phyloP scores from a whole-genome alignment of 768 basidiomycete genomes.

The Serendipita vermifera region DNA sequence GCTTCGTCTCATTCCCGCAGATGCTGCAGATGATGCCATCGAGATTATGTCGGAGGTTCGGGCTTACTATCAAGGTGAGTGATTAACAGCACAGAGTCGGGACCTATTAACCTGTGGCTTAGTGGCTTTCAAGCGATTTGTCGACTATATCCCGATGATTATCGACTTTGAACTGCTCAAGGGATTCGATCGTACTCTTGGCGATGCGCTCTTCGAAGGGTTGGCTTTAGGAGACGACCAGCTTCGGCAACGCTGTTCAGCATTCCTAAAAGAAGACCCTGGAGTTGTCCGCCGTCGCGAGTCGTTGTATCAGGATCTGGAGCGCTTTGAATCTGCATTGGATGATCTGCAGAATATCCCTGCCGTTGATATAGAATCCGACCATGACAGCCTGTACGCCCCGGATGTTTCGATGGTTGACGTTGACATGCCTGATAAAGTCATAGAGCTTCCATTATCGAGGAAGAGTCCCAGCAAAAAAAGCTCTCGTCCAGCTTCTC shows the following conservation, averaged over 20 bases:
- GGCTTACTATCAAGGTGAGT: slow-evolving; percentile 59
- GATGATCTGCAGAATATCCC: not conserved
- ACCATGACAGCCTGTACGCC: not conserved
- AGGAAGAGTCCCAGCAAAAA: no score
- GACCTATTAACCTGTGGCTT: slow-evolving; percentile 25
- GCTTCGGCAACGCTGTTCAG: not conserved
- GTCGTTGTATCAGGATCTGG: not conserved
- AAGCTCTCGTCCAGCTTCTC: no score
- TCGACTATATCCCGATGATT: slow-evolving; percentile 42
- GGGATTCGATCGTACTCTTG: slow-evolving; percentile 35
- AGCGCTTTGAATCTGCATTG: not conserved
- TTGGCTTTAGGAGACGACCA: slow-evolving; percentile 24
- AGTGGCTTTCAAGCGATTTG: slow-evolving; percentile 52
- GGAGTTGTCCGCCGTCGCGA: not conserved
- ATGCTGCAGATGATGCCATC: slow-evolving; percentile 33
- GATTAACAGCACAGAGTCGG: not conserved
- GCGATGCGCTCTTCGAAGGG: slow-evolving; percentile 32
- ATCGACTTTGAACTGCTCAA: slow-evolving; percentile 45
- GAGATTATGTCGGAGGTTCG: slow-evolving; percentile 59
- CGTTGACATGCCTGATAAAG: no score
- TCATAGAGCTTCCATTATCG: no score
- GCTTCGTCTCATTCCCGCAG: slow-evolving; percentile 36
- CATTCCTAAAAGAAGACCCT: not conserved
- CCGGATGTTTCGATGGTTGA: not conserved
- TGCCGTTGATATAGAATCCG: not conserved